Percentiles rank a stretch among this genome's conserved stretches.
Evolutionary conservation across 768 basidiomycete genomes (phyloP).

Genomic region (Suillus paluster): DNA sequence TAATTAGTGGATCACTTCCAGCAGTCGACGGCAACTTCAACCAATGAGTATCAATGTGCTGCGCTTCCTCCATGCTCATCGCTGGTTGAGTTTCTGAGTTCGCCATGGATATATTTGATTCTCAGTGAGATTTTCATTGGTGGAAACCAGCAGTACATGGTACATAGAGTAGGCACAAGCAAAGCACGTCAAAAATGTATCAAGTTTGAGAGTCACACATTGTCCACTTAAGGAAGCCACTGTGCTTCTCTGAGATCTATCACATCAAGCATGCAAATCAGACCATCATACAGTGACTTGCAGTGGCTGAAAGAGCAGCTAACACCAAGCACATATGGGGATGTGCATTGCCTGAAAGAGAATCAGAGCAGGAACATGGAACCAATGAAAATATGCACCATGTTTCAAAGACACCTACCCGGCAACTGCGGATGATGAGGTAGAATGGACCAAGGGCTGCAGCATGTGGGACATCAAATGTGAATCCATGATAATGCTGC

Average conservation of each 20-base stretch:
- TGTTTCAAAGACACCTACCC: conserved; percentile 43
- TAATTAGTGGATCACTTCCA: neutral
- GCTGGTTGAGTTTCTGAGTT: neutral
- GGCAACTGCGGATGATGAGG: conserved; percentile 43
- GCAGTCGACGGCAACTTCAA: neutral
- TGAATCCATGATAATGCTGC: neutral
- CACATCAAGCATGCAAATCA: neutral
- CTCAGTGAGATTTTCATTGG: neutral
- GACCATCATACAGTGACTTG: neutral
- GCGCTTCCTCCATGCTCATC: neutral
- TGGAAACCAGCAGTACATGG: neutral
- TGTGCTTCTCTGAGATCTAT: conserved; percentile 1
- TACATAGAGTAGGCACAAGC: neutral
- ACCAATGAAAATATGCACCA: conserved; percentile 35
- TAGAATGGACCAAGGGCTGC: conserved; percentile 33
- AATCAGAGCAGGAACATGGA: neutral
- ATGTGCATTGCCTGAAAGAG: conserved; percentile 1
- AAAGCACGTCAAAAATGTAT: neutral
- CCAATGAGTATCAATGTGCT: neutral
- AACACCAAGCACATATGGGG: neutral
- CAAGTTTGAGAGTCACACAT: too few relatives aligned
- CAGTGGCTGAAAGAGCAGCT: neutral
- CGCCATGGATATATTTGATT: neutral
- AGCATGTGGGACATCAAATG: conserved; percentile 1
- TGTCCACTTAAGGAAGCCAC: neutral